These are phyloP conservation scores for Fraxinus paxiana DNA, from an alignment of 305 asterid species.

Conservation along the genomic window DNA sequence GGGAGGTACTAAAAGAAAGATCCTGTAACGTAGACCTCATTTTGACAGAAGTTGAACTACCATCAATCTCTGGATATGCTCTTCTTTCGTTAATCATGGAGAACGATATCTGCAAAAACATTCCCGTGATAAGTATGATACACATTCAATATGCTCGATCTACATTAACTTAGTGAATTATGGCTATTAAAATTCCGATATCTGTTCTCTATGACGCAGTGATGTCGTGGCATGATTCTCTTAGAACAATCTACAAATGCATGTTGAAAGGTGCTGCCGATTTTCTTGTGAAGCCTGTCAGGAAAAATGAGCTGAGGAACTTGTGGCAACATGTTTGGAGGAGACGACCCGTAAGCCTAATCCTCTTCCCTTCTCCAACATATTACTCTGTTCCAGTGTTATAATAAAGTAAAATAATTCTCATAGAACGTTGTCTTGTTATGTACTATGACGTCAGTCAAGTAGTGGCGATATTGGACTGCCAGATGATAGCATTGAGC, in stretches of 20 bases:
- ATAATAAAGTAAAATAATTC: conserved; percentile 1
- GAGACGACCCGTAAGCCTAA: conserved; percentile 77
- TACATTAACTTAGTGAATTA: neutral
- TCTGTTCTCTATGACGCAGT: conserved; percentile 41
- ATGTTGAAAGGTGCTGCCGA: conserved; percentile 94
- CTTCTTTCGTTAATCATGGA: conserved; percentile 86
- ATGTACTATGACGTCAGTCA: conserved; percentile 38
- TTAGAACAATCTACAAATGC: conserved; percentile 85
- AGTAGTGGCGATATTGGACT: conserved; percentile 54
- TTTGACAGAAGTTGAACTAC: conserved; percentile 81
- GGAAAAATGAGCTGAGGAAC: conserved; percentile 89
- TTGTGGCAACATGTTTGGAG: conserved; percentile 99
- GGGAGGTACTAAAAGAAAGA: conserved; percentile 72
- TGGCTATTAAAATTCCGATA: neutral
- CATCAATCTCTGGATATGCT: conserved; percentile 87
- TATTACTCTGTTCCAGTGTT: neutral
- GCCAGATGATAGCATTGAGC: conserved; percentile 63
- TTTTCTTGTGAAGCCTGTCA: conserved; percentile 87
- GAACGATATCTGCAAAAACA: conserved; percentile 72
- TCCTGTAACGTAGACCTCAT: conserved; percentile 69
- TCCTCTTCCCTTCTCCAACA: conserved; percentile 2
- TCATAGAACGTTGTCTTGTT: conserved; percentile 21
- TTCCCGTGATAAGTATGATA: conserved; percentile 84
- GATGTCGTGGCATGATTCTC: conserved; percentile 91
- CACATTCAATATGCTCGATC: neutral